Evolutionary conservation across 768 basidiomycete genomes (phyloP), one percentile per base, ranked within the genome.

Genomic region (Pleurotus tuber-regium): DNA sequence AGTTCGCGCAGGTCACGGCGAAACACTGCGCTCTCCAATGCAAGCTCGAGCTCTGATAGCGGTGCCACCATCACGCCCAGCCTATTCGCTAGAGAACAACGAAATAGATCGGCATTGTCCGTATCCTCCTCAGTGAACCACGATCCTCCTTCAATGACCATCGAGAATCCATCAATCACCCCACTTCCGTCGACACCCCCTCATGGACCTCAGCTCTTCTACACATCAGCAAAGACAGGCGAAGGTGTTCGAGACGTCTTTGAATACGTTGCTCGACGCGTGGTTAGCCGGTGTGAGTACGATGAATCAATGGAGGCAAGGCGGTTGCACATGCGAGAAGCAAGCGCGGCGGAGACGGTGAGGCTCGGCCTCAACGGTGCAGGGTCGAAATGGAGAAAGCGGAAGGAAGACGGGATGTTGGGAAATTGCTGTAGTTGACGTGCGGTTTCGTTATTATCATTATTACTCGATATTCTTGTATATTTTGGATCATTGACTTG

Each of bases 161-260:
- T 51, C 5, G 30, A 23, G 33, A 50, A 53, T 21, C 52, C 52
- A 26, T 59, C 60, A 23, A 62, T 61, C 11, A 60, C 65, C 4
- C 39, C 57, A 1, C 28, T 26, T 2, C 67, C 68, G 4, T 42
- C 63, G 26, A 60, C 63, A n/a, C 77, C 72, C 0, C 82, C 80
- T 25, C 71, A 65, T 1, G 79, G 84, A 2, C 84, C 87, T 0
- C 79, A 73, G 63, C 67, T 90, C 9, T 88, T 90, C 65, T 85
- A 87, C 61, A 80, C 87, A 4, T 87, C 84, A 1, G 89, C 90
- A 2, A 89, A 89, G 66, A 89, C 86, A 3, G 90, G 90, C 0
- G 76, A 79, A 29, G 83, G 86, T 6, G 87, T 91, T 0, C 43
- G 61, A 1, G 84, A 83, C 1, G 83, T 89, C n/a, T 92, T 92